phyloP scores from a whole-genome alignment of 2,329 filamentous ascomycete species.

The Fusarium tuaranense region DNA sequence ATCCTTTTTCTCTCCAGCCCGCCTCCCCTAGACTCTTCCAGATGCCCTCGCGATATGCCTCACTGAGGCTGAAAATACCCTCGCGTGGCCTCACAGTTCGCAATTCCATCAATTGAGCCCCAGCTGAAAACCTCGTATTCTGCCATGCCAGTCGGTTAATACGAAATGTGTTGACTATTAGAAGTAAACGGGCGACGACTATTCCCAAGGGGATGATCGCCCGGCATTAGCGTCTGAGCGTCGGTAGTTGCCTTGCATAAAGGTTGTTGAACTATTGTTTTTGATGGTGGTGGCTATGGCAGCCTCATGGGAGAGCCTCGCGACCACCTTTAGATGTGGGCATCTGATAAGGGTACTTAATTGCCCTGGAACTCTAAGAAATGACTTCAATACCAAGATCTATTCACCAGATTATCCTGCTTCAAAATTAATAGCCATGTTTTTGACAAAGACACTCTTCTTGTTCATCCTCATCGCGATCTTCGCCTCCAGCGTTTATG shows the following conservation, averaged over 20 bases:
- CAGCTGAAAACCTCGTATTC: neutral
- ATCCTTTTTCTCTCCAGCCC: neutral
- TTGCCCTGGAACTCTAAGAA: neutral
- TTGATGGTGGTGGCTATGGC: neutral
- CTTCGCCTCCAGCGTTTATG: neutral
- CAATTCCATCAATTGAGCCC: neutral
- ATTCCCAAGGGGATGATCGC: neutral
- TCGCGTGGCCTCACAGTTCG: neutral
- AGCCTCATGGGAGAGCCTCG: neutral
- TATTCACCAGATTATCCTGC: neutral
- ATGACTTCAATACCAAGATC: neutral
- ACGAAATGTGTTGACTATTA: neutral
- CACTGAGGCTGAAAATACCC: neutral
- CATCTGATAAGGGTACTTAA: neutral
- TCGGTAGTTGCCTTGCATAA: neutral
- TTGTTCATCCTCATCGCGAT: neutral
- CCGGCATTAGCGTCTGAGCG: neutral
- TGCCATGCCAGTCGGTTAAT: neutral
- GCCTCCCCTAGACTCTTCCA: neutral
- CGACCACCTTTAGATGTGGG: neutral
- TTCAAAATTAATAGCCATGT: neutral
- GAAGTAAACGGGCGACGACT: neutral
- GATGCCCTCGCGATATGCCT: neutral
- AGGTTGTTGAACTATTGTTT: neutral
- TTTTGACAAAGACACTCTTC: neutral